Evolutionary conservation across 1,284 basidiomycete species (phyloP).

Genomic region (Leccinum pachyderme): DNA sequence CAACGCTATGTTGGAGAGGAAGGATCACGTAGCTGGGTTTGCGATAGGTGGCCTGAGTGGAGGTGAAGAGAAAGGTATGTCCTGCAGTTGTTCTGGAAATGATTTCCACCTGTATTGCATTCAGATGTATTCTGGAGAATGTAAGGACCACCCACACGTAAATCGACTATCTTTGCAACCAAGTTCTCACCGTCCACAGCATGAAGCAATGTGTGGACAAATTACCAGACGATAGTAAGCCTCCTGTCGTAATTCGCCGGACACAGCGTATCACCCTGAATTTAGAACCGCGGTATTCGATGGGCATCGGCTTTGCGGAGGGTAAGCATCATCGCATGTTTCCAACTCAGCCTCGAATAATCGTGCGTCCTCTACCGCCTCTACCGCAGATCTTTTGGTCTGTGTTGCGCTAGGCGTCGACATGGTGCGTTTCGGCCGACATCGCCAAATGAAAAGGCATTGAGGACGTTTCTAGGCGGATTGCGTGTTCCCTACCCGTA

Average conservation of each 20-base stretch:
- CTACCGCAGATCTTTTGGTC: constrained; percentile 67
- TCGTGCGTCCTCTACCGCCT: neutral
- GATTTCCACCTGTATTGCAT: constrained; percentile 3
- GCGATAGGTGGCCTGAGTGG: constrained; percentile 84
- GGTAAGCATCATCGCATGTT: constrained; percentile 41
- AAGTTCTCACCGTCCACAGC: constrained; percentile 39
- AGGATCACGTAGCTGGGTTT: constrained; percentile 71
- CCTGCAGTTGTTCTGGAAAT: constrained; percentile 5
- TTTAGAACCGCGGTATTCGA: constrained; percentile 78
- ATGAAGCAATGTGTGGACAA: constrained; percentile 77
- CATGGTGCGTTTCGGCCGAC: constrained; percentile 54
- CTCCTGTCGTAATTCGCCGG: neutral
- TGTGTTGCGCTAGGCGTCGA: constrained; percentile 87
- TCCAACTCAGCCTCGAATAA: neutral
- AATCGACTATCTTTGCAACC: constrained; percentile 1
- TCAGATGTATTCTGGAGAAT: constrained; percentile 81
- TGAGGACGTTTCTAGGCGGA: constrained; percentile 57
- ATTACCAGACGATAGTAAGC: constrained; percentile 70
- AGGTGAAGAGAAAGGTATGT: constrained; percentile 80
- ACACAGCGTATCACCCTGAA: constrained; percentile 8
- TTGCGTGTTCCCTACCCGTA: constrained; percentile 86
- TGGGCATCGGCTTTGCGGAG: constrained; percentile 89
- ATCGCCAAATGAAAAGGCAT: neutral
- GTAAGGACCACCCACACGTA: constrained; percentile 40
- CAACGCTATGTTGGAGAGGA: constrained; percentile 75